phyloP scores from a whole-genome alignment of 129 eudicot species.

The Arctium lappa region DNA sequence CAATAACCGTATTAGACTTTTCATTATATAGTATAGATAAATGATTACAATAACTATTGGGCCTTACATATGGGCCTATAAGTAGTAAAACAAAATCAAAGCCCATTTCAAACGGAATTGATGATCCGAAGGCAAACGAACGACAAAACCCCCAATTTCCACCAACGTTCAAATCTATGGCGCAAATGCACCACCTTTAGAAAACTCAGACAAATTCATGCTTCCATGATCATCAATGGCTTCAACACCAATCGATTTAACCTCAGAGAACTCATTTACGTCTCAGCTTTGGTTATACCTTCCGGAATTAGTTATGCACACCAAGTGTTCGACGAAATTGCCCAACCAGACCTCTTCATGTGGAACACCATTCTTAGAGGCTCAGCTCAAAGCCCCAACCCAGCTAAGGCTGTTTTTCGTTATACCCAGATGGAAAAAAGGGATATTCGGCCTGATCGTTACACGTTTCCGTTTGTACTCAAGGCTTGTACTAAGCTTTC shows the following conservation, averaged over 20 bases:
- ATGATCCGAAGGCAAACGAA: constrained; percentile 52
- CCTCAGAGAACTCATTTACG: constrained; percentile 57
- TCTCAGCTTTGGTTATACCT: constrained; percentile 43
- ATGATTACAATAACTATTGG: neutral
- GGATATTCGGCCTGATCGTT: constrained; percentile 52
- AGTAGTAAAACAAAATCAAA: neutral
- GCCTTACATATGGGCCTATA: constrained; percentile 2
- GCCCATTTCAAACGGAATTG: constrained; percentile 8
- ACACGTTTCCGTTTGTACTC: constrained; percentile 70
- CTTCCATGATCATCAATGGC: constrained; percentile 59
- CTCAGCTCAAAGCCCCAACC: constrained; percentile 71
- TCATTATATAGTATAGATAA: no score
- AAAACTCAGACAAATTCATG: constrained; percentile 60
- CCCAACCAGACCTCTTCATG: constrained; percentile 66
- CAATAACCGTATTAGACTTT: no score
- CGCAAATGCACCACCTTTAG: constrained; percentile 49
- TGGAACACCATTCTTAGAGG: constrained; percentile 90
- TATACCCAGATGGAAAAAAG: constrained; percentile 58
- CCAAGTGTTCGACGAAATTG: constrained; percentile 63
- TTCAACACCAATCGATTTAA: constrained; percentile 37
- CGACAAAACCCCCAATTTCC: constrained; percentile 41
- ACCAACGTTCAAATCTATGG: constrained; percentile 51
- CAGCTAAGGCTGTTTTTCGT: constrained; percentile 40
- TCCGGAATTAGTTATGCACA: constrained; percentile 62
- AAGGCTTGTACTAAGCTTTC: constrained; percentile 73